phyloP scores from a whole-genome alignment of 208 protist species.

The Herpetomonas samuelpessoai region DNA sequence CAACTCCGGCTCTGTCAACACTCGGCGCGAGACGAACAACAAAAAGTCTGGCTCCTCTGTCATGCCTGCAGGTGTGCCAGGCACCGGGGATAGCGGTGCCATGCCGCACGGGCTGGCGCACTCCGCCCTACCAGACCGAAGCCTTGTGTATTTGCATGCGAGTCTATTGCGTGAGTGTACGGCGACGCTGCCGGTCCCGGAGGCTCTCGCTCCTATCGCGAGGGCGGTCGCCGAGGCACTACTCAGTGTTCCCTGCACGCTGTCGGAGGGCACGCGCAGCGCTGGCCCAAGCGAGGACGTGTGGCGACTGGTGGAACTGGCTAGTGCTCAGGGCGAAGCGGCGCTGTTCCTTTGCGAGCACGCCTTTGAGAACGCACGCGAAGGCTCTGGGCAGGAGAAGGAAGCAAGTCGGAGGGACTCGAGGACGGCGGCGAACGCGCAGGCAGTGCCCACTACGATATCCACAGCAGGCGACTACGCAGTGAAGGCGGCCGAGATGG shows the following conservation, averaged over 20 bases:
- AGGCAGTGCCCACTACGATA: too few relatives aligned
- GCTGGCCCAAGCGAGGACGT: constrained; percentile 12
- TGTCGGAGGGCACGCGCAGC: not conserved
- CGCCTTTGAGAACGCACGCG: constrained; percentile 22
- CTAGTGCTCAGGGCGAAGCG: constrained; percentile 18
- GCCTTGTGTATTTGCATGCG: constrained; percentile 44
- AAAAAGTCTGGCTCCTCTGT: not conserved
- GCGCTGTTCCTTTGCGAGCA: constrained; percentile 22
- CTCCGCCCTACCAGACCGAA: not conserved
- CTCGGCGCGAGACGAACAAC: not conserved
- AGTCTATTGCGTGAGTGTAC: too few relatives aligned
- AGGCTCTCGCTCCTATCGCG: constrained; percentile 51
- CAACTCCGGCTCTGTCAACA: not conserved
- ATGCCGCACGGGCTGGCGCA: not conserved
- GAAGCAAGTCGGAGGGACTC: too few relatives aligned
- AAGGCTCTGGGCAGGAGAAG: not conserved
- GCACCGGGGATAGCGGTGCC: too few relatives aligned
- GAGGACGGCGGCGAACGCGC: too few relatives aligned
- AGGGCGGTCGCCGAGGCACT: constrained; percentile 50
- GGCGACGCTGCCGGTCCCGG: constrained; percentile 39
- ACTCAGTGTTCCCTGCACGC: not conserved
- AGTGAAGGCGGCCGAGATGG: constrained; percentile 26
- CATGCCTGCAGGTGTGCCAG: too few relatives aligned
- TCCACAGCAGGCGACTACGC: too few relatives aligned
- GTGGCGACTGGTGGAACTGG: not conserved